Evolutionary conservation across 306 rosid genomes (phyloP).

Genomic region (Corylus heterophylla): DNA sequence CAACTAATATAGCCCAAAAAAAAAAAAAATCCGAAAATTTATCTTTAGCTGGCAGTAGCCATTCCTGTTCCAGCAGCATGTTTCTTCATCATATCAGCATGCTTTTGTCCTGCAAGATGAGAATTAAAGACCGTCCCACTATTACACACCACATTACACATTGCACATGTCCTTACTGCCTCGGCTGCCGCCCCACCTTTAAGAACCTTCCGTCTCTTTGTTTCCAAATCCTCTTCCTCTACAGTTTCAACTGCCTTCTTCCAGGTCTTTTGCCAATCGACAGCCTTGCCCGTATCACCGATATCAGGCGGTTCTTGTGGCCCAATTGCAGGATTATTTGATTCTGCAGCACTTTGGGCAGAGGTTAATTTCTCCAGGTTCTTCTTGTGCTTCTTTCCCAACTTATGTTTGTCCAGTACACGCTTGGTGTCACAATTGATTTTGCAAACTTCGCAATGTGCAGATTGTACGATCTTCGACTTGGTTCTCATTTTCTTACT

Average conservation of each 20-base stretch:
- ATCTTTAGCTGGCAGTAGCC: constrained; percentile 6
- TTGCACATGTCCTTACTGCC: constrained; percentile 33
- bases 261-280: constrained; percentile 20
- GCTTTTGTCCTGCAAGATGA: constrained; percentile 52
- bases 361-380: constrained; percentile 41
- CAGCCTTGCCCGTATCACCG: constrained; percentile 13
- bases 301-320: constrained; percentile 19
- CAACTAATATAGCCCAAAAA: background rate
- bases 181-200: constrained; percentile 48
- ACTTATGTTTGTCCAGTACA: constrained; percentile 51
- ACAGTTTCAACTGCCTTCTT: constrained; percentile 33
- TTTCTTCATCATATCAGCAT: constrained; percentile 38
- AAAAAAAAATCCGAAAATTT: background rate
- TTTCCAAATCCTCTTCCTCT: constrained; percentile 42
- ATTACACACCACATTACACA: constrained; percentile 55
- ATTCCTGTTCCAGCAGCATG: constrained; percentile 26
- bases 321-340: constrained; percentile 35
- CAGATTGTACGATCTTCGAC: constrained; percentile 39
- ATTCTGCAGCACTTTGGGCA: constrained; percentile 12
- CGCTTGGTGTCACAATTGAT: constrained; percentile 47
- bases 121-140: constrained; percentile 41
- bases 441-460: constrained; percentile 56
- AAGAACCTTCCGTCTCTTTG: constrained; percentile 47
- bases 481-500: constrained; percentile 29
- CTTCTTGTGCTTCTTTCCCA: constrained; percentile 56